Evolutionary conservation across 345 rosid genomes (phyloP), one percentile per base, ranked within the genome.

Genomic region (Euclidium syriacum): DNA sequence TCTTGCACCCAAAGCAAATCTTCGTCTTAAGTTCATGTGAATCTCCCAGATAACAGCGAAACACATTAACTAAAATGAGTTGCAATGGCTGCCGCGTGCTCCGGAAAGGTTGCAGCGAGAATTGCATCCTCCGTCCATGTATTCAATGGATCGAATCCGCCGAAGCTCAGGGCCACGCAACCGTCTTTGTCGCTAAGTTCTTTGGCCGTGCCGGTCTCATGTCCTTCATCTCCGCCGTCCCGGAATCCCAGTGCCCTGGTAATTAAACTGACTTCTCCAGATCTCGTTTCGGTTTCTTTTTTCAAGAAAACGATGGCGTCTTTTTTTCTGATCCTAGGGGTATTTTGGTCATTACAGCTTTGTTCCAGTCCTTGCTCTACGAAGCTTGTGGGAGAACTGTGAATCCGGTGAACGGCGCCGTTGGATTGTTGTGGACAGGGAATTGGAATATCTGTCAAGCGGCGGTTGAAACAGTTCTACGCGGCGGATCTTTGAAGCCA

Each of bases 181-280:
- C 98, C 26, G 74, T 87, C 23, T 91, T 87, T 66, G 89, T 91
- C 35, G 91, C 98, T 44, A 86, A 83, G 53, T 91, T 91, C 81
- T 91, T 87, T 49, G 98, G 98, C 67, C 98, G 98, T 10, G 87
- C 94, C 40, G 94, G 87, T 33, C 89, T 91, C 46, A 74, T 87
- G 77, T 84, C 91, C 52, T 87, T 84, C 48, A 75, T 91, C 51
- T 80, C 91, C 70, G 71, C 89, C 56, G 94, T 83, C 38, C 84
- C 96, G 15, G 64, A 72, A 24, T 32, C 70, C 27, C 96, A 81
- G 4, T 77, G 87, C 4, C 81, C 96, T 18, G 75, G 97, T 90
- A 78, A 24, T 23, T 40, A 0, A 23, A 55, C 55, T 6, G 16
- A 27, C 10, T 7, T 7, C 36, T 17, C 10, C 20, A 16, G 23